Evolutionary conservation across 805 yeast genomes (phyloP).

Genomic region (Candida parachauliodes): DNA sequence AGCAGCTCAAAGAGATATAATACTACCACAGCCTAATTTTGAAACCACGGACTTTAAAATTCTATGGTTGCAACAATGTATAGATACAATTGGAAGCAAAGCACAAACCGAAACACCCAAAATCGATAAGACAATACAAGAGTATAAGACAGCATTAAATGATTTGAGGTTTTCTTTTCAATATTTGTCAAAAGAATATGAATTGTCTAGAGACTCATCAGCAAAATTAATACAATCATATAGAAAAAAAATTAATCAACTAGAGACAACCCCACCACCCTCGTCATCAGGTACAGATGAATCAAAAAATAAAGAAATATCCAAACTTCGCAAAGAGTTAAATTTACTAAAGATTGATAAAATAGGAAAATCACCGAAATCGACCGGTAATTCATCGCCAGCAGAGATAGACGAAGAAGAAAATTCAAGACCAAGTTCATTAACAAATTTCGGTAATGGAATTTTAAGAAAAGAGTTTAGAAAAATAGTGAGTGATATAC

Average conservation of each 20-base stretch:
- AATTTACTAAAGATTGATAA: constrained; percentile 43
- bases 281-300: constrained; percentile 10
- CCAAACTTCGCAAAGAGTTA: constrained; percentile 43
- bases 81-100: constrained; percentile 19
- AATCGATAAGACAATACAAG: constrained; percentile 22
- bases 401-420: constrained; percentile 20
- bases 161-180: constrained; percentile 72
- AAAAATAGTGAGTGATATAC: constrained; percentile 58
- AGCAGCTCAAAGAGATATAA: constrained; percentile 41
- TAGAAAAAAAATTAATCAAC: constrained; percentile 44
- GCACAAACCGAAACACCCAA: constrained; percentile 4
- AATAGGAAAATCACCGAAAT: constrained; percentile 28
- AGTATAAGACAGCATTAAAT: constrained; percentile 55
- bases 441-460: constrained; percentile 40
- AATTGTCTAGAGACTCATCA: constrained; percentile 58
- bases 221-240: constrained; percentile 50
- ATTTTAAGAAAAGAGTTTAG: constrained; percentile 67
- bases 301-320: constrained; percentile 37
- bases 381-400: constrained; percentile 11
- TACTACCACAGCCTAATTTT: constrained; percentile 25
- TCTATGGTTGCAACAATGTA: constrained; percentile 38
- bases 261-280: constrained; percentile 31
- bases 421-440: constrained; percentile 16
- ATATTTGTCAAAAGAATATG: constrained; percentile 64
- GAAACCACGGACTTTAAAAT: constrained; percentile 21